These are phyloP conservation scores for Microbotryum scabiosae DNA, from an alignment of 1,284 basidiomycete genomes.

Conservation along the genomic window DNA sequence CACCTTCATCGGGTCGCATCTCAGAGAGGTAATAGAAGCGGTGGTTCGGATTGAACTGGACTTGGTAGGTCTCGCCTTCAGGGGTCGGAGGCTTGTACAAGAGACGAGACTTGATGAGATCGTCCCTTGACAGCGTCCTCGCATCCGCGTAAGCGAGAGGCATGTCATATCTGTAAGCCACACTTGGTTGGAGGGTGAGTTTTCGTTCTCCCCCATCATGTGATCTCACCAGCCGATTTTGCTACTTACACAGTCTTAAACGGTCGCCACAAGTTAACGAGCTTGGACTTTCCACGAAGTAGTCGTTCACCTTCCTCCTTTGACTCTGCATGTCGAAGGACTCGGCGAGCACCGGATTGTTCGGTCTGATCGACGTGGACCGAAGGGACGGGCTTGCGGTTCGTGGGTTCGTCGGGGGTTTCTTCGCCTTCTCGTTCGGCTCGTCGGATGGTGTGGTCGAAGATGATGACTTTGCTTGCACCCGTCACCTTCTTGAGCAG, in stretches of 20 bases:
- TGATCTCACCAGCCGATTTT: too few species aligned
- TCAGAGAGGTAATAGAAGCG: constrained; percentile 58
- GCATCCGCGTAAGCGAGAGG: constrained; percentile 59
- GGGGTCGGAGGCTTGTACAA: constrained; percentile 46
- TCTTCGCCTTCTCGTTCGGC: constrained; percentile 41
- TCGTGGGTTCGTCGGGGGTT: constrained; percentile 41
- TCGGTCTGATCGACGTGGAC: constrained; percentile 54
- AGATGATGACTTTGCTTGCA: constrained; percentile 52
- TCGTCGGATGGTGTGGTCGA: constrained; percentile 55
- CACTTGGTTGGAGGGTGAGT: constrained; percentile 38
- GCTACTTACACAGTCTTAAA: constrained; percentile 37
- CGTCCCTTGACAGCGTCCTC: constrained; percentile 47
- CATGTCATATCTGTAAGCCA: constrained; percentile 44
- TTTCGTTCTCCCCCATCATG: too few species aligned
- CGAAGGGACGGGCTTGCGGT: constrained; percentile 45
- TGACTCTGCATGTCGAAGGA: constrained; percentile 50
- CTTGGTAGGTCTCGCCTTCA: constrained; percentile 53
- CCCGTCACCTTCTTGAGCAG: constrained; percentile 56
- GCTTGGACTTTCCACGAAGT: constrained; percentile 7
- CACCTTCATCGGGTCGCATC: constrained; percentile 52
- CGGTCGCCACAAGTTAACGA: constrained; percentile 62
- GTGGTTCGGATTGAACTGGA: constrained; percentile 51
- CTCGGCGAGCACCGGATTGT: constrained; percentile 46
- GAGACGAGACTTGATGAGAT: constrained; percentile 49
- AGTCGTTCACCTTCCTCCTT: constrained; percentile 43